phyloP scores from a whole-genome alignment of 2,329 filamentous ascomycete genomes.

The Fusarium stilboides region DNA sequence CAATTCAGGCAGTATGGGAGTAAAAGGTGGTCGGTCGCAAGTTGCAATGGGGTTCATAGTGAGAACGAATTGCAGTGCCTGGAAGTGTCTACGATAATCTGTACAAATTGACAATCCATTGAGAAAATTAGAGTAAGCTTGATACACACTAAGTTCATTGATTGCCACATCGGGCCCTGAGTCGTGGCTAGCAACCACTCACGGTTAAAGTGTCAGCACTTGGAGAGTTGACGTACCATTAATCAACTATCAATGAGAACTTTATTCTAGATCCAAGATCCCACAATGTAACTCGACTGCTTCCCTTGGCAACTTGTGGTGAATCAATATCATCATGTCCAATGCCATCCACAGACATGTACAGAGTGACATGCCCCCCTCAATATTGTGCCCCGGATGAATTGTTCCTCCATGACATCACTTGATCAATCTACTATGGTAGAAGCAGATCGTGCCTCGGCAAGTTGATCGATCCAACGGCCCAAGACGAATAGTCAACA shows the following conservation, averaged over 20 bases:
- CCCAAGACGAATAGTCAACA: not conserved
- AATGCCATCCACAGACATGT: not conserved
- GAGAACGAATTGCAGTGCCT: too few species aligned
- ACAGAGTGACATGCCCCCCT: not conserved
- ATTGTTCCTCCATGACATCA: not conserved
- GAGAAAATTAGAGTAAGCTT: conserved; percentile 5
- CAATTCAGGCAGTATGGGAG: too few species aligned
- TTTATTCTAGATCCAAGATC: not conserved
- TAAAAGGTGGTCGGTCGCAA: too few species aligned
- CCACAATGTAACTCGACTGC: not conserved
- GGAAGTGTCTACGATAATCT: too few species aligned
- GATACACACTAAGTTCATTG: not conserved
- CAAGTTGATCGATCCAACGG: conserved; percentile 4
- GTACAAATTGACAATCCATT: not conserved
- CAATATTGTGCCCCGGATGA: not conserved
- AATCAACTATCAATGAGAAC: not conserved
- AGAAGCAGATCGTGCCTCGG: conserved; percentile 29
- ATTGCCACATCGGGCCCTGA: not conserved
- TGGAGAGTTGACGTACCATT: not conserved
- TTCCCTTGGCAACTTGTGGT: too few species aligned
- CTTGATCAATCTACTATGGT: too few species aligned
- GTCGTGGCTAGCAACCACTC: not conserved
- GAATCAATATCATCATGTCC: too few species aligned
- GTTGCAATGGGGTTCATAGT: too few species aligned
- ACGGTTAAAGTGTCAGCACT: not conserved